phyloP scores from a whole-genome alignment of 2,329 filamentous ascomycete species.

The Aspergillus sp. region DNA sequence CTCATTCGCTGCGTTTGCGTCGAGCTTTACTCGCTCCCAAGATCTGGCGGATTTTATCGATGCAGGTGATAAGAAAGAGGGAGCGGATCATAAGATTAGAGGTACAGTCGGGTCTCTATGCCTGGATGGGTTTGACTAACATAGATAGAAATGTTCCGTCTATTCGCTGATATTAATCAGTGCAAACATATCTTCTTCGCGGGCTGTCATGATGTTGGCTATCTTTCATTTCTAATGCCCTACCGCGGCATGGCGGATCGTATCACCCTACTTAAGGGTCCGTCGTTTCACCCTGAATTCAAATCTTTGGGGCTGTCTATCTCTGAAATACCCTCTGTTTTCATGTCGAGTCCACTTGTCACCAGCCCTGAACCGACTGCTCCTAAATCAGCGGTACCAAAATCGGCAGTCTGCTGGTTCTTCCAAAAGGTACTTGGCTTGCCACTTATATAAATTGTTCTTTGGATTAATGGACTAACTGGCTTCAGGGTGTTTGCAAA shows the following conservation, averaged over 20 bases:
- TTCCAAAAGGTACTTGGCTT: conserved; percentile 23
- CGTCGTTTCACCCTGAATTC: conserved; percentile 49
- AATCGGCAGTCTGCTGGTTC: conserved; percentile 22
- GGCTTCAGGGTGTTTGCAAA: conserved; percentile 24
- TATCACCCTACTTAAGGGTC: conserved; percentile 51
- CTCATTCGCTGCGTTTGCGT: conserved; percentile 49
- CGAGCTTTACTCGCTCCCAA: conserved; percentile 52
- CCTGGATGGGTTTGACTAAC: conserved; percentile 4
- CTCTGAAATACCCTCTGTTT: conserved; percentile 48
- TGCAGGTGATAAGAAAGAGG: conserved; percentile 55
- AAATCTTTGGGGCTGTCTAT: conserved; percentile 45
- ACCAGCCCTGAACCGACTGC: conserved; percentile 4
- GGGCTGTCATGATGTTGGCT: conserved; percentile 55
- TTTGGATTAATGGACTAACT: conserved; percentile 1
- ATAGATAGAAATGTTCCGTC: conserved; percentile 28
- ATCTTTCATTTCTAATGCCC: conserved; percentile 51
- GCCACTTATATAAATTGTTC: no score
- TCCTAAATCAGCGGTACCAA: conserved; percentile 9
- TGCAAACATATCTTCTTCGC: conserved; percentile 61
- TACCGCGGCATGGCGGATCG: conserved; percentile 44
- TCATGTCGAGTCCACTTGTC: conserved; percentile 39
- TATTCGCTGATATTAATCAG: conserved; percentile 53
- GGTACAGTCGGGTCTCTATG: conserved; percentile 26
- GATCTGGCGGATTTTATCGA: conserved; percentile 57
- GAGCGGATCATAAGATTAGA: conserved; percentile 55